phyloP scores from a whole-genome alignment of 2,329 filamentous ascomycete genomes.

The Fusarium sp. region DNA sequence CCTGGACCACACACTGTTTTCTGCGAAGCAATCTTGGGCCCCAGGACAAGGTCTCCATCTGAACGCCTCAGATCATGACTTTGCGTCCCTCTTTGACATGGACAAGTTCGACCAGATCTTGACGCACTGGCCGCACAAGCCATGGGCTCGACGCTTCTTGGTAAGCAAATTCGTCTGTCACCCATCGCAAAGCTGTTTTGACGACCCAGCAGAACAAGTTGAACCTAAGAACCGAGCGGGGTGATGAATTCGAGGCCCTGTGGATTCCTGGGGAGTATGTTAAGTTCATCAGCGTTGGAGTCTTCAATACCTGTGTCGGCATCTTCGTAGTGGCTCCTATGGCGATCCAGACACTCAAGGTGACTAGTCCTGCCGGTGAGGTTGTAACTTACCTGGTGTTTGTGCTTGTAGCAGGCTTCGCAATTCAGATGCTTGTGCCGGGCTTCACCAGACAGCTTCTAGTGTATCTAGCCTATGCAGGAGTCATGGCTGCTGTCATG shows the following conservation, averaged over 20 bases:
- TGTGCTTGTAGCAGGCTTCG: constrained; percentile 13
- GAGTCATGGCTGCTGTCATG: constrained; percentile 22
- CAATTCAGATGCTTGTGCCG: constrained; percentile 10
- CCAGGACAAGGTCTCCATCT: constrained; percentile 12
- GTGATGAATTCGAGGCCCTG: neutral
- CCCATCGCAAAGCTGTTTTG: neutral
- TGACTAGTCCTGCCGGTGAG: neutral
- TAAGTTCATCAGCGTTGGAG: neutral
- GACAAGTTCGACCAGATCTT: constrained; percentile 11
- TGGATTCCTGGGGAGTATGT: neutral
- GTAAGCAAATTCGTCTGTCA: neutral
- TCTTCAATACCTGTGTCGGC: constrained; percentile 14
- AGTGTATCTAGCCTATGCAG: constrained; percentile 22
- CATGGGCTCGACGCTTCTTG: constrained; percentile 3
- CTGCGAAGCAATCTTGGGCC: constrained; percentile 1
- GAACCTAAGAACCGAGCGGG: neutral
- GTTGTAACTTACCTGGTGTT: constrained; percentile 18
- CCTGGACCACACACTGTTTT: neutral
- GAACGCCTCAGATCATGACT: constrained; percentile 9
- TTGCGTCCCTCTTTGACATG: neutral
- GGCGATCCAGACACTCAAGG: constrained; percentile 13
- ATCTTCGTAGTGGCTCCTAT: constrained; percentile 16
- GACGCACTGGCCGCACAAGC: neutral
- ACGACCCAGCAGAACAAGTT: constrained; percentile 4
- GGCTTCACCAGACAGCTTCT: constrained; percentile 21